These are phyloP conservation scores for Beauveria sp. DNA, from an alignment of 2,329 filamentous ascomycete genomes.

Conservation along the genomic window DNA sequence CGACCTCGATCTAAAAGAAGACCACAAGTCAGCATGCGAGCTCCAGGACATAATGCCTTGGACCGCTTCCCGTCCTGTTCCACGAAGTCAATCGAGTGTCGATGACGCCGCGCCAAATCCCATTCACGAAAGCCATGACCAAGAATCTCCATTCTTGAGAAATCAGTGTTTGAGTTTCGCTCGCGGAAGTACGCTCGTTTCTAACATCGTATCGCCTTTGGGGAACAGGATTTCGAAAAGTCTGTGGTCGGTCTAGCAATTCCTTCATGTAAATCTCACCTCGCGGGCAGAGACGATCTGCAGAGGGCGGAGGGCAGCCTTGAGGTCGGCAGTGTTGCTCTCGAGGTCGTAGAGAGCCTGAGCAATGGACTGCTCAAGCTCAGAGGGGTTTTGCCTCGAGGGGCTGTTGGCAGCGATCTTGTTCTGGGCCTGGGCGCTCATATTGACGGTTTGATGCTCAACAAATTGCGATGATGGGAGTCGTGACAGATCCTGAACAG, in stretches of 20 bases:
- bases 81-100: slow-evolving; percentile 33
- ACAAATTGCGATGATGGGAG: slow-evolving; percentile 24
- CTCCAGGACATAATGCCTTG: slow-evolving; percentile 60
- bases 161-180: not conserved
- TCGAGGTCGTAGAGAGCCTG: slow-evolving; percentile 97
- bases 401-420: slow-evolving; percentile 98
- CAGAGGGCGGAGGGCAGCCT: slow-evolving; percentile 89
- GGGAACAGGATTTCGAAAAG: slow-evolving; percentile 38
- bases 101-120: slow-evolving; percentile 16
- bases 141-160: not conserved
- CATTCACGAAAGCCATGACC: slow-evolving; percentile 9
- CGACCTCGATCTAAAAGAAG: slow-evolving; percentile 90
- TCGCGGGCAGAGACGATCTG: slow-evolving; percentile 98
- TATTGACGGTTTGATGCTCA: slow-evolving; percentile 42
- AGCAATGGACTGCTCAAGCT: slow-evolving; percentile 96
- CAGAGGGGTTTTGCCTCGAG: slow-evolving; percentile 89
- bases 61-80: slow-evolving; percentile 72
- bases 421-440: slow-evolving; percentile 71
- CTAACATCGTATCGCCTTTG: slow-evolving; percentile 19
- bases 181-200: slow-evolving; percentile 8
- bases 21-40: slow-evolving; percentile 68
- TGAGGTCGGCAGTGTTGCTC: slow-evolving; percentile 98
- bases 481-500: slow-evolving; percentile 18
- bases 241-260: slow-evolving; percentile 13
- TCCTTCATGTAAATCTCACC: slow-evolving; percentile 62